These are phyloP conservation scores for Fusarium sp. DNA, from an alignment of 2,329 filamentous ascomycete species.

Conservation along the genomic window DNA sequence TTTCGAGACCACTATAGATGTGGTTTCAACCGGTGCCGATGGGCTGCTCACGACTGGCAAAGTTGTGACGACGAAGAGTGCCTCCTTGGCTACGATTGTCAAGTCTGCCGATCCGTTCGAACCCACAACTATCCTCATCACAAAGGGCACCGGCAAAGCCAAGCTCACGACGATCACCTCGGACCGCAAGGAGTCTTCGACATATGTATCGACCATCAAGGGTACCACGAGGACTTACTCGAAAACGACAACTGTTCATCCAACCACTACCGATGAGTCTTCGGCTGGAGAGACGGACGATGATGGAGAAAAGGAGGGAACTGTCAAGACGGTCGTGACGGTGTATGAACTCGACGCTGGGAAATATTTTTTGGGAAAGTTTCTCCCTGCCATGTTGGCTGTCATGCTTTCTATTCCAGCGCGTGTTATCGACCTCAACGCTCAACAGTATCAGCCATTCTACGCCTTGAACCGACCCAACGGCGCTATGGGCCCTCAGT, in stretches of 20 bases:
- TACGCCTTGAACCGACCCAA: conserved; percentile 54
- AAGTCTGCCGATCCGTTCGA: conserved; percentile 7
- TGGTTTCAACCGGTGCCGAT: conserved; percentile 22
- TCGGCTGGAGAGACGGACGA: background rate
- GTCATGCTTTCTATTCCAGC: conserved; percentile 56
- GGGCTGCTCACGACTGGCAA: conserved; percentile 27
- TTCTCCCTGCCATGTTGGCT: conserved; percentile 56
- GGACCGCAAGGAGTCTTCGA: conserved; percentile 30
- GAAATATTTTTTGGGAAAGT: conserved; percentile 56
- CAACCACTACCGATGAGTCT: conserved; percentile 21
- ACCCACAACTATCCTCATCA: conserved; percentile 33
- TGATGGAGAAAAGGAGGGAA: conserved; percentile 12
- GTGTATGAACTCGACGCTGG: conserved; percentile 37
- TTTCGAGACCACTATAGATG: conserved; percentile 22
- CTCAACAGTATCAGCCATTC: conserved; percentile 59
- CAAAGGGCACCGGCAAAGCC: conserved; percentile 15
- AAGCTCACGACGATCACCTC: conserved; percentile 36
- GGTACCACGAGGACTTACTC: conserved; percentile 35
- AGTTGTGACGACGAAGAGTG: conserved; percentile 24
- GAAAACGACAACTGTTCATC: conserved; percentile 26
- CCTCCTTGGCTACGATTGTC: conserved; percentile 27
- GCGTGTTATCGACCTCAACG: conserved; percentile 58
- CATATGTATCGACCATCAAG: conserved; percentile 32
- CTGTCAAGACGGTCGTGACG: conserved; percentile 18
- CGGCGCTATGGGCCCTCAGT: conserved; percentile 55